phyloP scores from a whole-genome alignment of 192 early-diverging fungal genomes.

The Podila verticillata region DNA sequence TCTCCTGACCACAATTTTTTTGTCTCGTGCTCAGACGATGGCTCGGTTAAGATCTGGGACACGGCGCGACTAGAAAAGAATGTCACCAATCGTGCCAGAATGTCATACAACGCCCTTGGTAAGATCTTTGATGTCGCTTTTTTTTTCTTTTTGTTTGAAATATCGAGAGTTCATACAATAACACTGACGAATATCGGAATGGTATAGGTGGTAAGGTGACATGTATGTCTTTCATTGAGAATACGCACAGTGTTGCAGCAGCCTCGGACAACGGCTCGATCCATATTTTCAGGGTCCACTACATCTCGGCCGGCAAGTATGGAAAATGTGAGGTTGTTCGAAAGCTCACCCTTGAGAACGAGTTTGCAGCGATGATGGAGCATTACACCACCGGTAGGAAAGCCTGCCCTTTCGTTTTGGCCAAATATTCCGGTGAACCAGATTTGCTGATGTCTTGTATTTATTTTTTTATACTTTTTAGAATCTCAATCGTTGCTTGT shows the following conservation, averaged over 20 bases:
- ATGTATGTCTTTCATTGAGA: slow-evolving; percentile 80
- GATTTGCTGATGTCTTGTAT: no score
- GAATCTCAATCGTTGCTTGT: slow-evolving; percentile 73
- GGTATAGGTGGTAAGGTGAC: slow-evolving; percentile 76
- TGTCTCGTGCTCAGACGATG: slow-evolving; percentile 86
- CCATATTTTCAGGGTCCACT: slow-evolving; percentile 73
- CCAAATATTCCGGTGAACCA: no score
- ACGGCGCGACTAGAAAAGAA: slow-evolving; percentile 81
- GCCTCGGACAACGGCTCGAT: slow-evolving; percentile 86
- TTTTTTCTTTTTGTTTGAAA: not conserved
- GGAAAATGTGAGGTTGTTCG: slow-evolving; percentile 67
- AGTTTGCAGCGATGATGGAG: slow-evolving; percentile 68
- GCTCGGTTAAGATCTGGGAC: slow-evolving; percentile 88
- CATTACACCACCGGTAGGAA: slow-evolving; percentile 74
- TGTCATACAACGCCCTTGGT: slow-evolving; percentile 76
- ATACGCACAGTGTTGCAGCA: slow-evolving; percentile 80
- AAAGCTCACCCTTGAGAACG: slow-evolving; percentile 64
- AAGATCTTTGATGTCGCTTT: not conserved
- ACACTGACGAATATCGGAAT: not conserved
- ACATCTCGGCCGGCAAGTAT: slow-evolving; percentile 66
- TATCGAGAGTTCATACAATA: not conserved
- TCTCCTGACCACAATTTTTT: slow-evolving; percentile 80
- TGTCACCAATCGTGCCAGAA: slow-evolving; percentile 80
- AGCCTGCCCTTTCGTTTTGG: not conserved
- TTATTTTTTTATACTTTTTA: no score